A percentile compares a stretch with the other conserved stretches of the same genome.
phyloP scores from a whole-genome alignment of 2,329 filamentous ascomycete genomes.

The Endoconidiophora laricicola region DNA sequence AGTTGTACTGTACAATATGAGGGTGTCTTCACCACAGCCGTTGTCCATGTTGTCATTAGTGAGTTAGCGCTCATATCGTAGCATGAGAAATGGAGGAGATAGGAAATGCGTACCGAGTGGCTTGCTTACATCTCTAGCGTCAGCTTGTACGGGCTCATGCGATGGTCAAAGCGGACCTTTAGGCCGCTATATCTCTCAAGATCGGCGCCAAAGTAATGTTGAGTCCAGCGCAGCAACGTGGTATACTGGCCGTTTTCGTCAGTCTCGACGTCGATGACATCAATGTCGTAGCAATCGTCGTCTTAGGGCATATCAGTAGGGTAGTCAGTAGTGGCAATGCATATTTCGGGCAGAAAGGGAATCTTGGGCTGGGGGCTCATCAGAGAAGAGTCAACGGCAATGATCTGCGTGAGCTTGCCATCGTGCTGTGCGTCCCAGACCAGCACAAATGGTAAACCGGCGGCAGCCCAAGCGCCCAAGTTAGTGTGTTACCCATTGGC shows the following conservation, averaged over 20 bases:
- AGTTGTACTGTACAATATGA: too few relatives aligned
- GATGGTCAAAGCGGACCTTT: not conserved
- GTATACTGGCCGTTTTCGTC: not conserved
- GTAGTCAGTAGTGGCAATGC: not conserved
- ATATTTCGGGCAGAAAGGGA: not conserved
- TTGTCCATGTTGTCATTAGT: too few relatives aligned
- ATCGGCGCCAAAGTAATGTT: not conserved
- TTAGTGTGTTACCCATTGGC: not conserved
- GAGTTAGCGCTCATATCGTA: too few relatives aligned
- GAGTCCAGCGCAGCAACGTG: not conserved
- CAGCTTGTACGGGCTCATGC: not conserved
- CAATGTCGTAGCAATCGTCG: not conserved
- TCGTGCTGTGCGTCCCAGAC: not conserved
- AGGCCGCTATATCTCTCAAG: not conserved
- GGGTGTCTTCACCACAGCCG: too few relatives aligned
- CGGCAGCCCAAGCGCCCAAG: not conserved
- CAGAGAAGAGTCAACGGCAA: not conserved
- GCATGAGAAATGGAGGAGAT: too few relatives aligned
- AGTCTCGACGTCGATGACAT: not conserved
- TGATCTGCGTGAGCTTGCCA: not conserved
- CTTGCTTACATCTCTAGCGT: not conserved
- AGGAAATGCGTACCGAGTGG: too few relatives aligned
- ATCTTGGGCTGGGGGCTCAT: not conserved
- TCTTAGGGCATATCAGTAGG: not conserved
- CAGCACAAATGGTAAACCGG: not conserved